Evolutionary conservation across 805 yeast genomes (phyloP).

Genomic region (Starmerella ratchasimensis): DNA sequence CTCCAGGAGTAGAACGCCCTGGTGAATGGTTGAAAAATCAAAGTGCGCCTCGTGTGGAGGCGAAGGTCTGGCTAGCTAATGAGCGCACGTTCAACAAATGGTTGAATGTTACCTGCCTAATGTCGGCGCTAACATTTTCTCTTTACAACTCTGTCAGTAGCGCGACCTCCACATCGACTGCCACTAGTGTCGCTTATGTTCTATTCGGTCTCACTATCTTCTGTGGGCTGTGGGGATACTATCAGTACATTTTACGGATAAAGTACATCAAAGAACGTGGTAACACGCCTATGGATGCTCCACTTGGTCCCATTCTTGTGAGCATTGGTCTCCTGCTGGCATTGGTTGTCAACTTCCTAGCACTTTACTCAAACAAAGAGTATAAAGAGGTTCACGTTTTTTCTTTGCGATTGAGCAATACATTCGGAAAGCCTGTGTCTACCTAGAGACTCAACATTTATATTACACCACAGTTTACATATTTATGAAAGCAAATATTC

Average conservation of each 20-base stretch:
- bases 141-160: constrained; percentile 60
- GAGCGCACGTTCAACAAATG: constrained; percentile 95
- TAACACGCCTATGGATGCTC: constrained; percentile 77
- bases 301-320: constrained; percentile 75
- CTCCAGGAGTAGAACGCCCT: constrained; percentile 83
- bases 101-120: constrained; percentile 76
- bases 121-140: constrained; percentile 74
- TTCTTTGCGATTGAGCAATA: too few species aligned
- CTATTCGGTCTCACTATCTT: constrained; percentile 74
- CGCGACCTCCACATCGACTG: constrained; percentile 44
- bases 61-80: constrained; percentile 96
- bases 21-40: constrained; percentile 65
- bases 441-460: neutral
- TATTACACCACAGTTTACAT: neutral
- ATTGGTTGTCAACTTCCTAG: constrained; percentile 55
- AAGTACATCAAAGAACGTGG: constrained; percentile 64
- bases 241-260: constrained; percentile 56
- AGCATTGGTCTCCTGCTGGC: constrained; percentile 56
- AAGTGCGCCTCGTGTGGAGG: constrained; percentile 88
- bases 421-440: neutral
- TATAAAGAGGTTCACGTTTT: too few species aligned
- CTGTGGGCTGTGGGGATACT: constrained; percentile 81
- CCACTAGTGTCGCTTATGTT: constrained; percentile 58
- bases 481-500: too few species aligned
- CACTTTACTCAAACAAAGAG: constrained; percentile 37